A percentile compares a stretch with the other conserved stretches of the same genome.
Conservation (phyloP, 306 rosid species). For the Quercus rubra region DNA sequence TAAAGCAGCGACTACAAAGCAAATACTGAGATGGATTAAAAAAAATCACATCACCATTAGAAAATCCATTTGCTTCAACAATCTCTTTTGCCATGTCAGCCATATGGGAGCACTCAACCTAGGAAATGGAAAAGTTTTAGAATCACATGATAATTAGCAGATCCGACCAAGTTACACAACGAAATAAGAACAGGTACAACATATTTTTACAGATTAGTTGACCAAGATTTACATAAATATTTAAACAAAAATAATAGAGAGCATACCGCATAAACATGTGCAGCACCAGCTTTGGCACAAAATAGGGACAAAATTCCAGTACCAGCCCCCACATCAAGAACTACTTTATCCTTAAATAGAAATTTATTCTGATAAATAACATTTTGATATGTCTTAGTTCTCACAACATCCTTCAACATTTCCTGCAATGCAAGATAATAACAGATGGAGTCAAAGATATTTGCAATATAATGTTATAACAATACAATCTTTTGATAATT, state of each 20-base stretch:
- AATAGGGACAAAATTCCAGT: conserved; percentile 95
- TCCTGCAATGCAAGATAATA: conserved; percentile 53
- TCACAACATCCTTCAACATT: conserved; percentile 94
- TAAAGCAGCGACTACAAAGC: neutral
- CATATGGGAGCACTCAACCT: conserved; percentile 99
- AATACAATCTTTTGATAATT: neutral
- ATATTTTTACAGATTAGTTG: neutral
- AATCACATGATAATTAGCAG: conserved; percentile 2
- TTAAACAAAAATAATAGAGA: neutral
- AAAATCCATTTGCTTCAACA: conserved; percentile 77
- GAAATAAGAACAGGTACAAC: neutral
- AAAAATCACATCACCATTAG: conserved; percentile 52
- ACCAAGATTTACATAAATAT: neutral
- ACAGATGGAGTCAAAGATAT: neutral
- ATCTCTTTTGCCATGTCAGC: conserved; percentile 97
- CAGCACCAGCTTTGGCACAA: conserved; percentile 96
- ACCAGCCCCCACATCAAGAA: conserved; percentile 99
- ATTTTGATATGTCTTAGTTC: conserved; percentile 93
- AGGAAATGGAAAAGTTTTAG: conserved; percentile 7
- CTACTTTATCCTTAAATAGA: conserved; percentile 78
- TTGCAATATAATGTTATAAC: conserved; percentile 1
- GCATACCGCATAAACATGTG: conserved; percentile 89
- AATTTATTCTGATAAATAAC: conserved; percentile 94
- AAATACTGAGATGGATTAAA: neutral
- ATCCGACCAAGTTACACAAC: neutral